Percentiles rank a stretch among this genome's conserved stretches.
Evolutionary conservation across 2,329 filamentous ascomycete genomes (phyloP).

Genomic region (Aspergillus pseudotamarii): DNA sequence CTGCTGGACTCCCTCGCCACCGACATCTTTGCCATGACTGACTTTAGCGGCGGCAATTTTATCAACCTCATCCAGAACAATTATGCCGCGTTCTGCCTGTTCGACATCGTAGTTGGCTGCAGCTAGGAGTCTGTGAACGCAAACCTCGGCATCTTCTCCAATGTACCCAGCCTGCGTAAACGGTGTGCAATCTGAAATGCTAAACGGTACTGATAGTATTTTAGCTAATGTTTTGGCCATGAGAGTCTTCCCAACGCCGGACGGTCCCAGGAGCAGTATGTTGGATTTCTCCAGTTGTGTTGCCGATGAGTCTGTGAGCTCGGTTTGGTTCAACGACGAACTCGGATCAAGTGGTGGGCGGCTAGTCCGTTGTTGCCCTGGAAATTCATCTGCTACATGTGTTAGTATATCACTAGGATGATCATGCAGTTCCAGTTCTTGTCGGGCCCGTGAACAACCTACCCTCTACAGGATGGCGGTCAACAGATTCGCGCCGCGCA

Average conservation of each 20-base stretch:
- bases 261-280: constrained; percentile 84
- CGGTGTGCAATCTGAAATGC: constrained; percentile 92
- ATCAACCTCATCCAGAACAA: constrained; percentile 95
- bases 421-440: background rate
- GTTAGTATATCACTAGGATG: background rate
- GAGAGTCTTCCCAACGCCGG: constrained; percentile 93
- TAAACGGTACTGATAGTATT: constrained; percentile 92
- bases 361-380: constrained; percentile 61
- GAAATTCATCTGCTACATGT: constrained; percentile 59
- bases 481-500: constrained; percentile 68
- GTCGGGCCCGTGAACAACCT: constrained; percentile 13
- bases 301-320: constrained; percentile 57
- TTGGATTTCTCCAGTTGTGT: constrained; percentile 95
- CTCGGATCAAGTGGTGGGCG: constrained; percentile 36
- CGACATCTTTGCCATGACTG: constrained; percentile 87
- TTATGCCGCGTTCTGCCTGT: constrained; percentile 85
- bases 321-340: constrained; percentile 36
- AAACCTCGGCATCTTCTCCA: constrained; percentile 95
- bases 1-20: constrained; percentile 95
- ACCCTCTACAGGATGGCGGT: constrained; percentile 80
- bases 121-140: constrained; percentile 85
- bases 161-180: constrained; percentile 98
- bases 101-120: constrained; percentile 87
- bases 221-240: constrained; percentile 88
- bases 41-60: constrained; percentile 91